These are phyloP conservation scores for Tremellales sp. DNA, from an alignment of 1,284 basidiomycete species.

Conservation along the genomic window DNA sequence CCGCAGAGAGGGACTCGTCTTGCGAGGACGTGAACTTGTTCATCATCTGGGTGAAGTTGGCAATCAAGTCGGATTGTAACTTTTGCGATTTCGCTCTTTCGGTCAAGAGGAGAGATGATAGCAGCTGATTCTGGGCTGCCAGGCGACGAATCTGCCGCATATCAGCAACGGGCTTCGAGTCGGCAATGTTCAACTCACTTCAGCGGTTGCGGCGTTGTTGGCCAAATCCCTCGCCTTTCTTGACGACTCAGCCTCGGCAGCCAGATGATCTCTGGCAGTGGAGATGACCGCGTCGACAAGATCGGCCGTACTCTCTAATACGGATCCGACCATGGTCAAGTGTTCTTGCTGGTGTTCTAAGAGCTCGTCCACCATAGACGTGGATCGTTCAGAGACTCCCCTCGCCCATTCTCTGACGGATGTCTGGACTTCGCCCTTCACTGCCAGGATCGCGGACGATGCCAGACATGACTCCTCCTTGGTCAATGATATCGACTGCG, in stretches of 20 bases:
- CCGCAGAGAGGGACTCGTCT: constrained; percentile 63
- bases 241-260: constrained; percentile 56
- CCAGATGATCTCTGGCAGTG: constrained; percentile 59
- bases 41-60: constrained; percentile 66
- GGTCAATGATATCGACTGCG: constrained; percentile 55
- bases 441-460: constrained; percentile 23
- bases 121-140: constrained; percentile 65
- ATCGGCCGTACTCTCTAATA: constrained; percentile 40
- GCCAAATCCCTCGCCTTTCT: constrained; percentile 56
- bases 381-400: constrained; percentile 26
- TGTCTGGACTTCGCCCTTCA: constrained; percentile 35
- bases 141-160: constrained; percentile 56
- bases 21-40: constrained; percentile 65
- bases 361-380: constrained; percentile 39
- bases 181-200: constrained; percentile 42
- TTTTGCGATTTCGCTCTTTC: constrained; percentile 64
- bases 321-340: constrained; percentile 39
- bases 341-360: constrained; percentile 42
- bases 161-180: not conserved
- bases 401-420: constrained; percentile 41
- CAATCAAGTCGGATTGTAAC: constrained; percentile 66
- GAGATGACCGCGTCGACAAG: constrained; percentile 61
- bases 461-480: constrained; percentile 56
- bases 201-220: constrained; percentile 56
- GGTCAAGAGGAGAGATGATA: constrained; percentile 61